Percentiles rank a stretch among this genome's conserved stretches.
Evolutionary conservation across 495 filamentous ascomycete genomes (phyloP).

Genomic region (Penicillium cinerascens): DNA sequence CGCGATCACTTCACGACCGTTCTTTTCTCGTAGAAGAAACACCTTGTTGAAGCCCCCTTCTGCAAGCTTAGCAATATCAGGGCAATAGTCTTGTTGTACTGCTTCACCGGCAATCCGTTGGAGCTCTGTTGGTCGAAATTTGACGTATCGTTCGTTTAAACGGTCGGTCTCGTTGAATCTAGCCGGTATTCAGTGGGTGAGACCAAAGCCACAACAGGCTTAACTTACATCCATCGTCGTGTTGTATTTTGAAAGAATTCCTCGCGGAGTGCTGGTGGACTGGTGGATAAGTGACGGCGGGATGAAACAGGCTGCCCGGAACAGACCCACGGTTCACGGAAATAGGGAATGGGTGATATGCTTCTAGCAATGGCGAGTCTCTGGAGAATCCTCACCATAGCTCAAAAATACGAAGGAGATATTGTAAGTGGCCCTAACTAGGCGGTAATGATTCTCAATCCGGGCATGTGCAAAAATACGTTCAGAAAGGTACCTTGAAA

Average conservation of each 20-base stretch:
- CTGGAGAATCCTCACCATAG: conserved; percentile 6
- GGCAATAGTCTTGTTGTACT: conserved; percentile 27
- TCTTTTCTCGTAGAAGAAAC: conserved; percentile 13
- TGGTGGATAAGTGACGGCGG: conserved; percentile 18
- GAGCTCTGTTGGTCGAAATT: conserved; percentile 29
- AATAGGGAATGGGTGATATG: conserved; percentile 6
- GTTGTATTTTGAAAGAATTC: conserved; percentile 30
- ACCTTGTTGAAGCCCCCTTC: conserved; percentile 9
- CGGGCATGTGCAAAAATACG: no score
- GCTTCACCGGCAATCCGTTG: conserved; percentile 29
- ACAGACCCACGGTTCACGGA: conserved; percentile 13
- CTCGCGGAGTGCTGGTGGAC: conserved; percentile 10
- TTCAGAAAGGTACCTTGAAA: no score
- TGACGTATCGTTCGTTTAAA: conserved; percentile 27
- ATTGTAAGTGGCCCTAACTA: no score
- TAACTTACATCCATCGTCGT: conserved; percentile 23
- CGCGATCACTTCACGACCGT: conserved; percentile 35
- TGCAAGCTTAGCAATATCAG: conserved; percentile 15
- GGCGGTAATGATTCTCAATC: no score
- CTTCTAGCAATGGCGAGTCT: conserved; percentile 15
- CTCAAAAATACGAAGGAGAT: conserved; percentile 5
- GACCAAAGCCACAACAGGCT: conserved; percentile 3
- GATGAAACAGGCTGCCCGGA: conserved; percentile 14
- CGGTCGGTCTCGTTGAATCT: conserved; percentile 29
- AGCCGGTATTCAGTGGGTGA: conserved; percentile 3